Evolutionary conservation across 306 rosid species (phyloP), one percentile per base, ranked within the genome.

Genomic region (Prunus dulcis): DNA sequence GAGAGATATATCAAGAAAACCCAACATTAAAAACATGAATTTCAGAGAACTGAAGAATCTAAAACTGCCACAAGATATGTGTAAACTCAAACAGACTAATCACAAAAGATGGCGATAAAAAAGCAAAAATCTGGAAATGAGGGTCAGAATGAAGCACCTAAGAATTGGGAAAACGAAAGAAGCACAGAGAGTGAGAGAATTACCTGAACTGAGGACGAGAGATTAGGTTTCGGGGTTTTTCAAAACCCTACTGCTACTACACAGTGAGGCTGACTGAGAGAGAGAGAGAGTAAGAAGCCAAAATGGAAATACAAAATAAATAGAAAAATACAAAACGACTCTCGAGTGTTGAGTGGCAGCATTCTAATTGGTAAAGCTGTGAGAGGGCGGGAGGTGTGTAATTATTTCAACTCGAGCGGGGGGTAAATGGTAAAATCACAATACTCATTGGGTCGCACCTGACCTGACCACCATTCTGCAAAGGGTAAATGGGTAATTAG

Each of bases 321-420:
- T 2, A 12, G 8, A 4, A 58, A 4, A 23, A 20, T 2, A 14
- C 19, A 62, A 62, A 14, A 14, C 6, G 4, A 61, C 41, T 27
- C 4, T 28, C n/a, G 4, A 56, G 12, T 6, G 41, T 27, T 62
- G 67, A 14, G 67, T 28, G 41, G 67, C n/a, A 15, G 11, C 43
- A 6, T 6, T 62, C 20, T 28, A n/a, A 78, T 78, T 78, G 71
- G 75, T 47, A 51, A 18, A 17, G n/a, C n/a, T 4, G 0, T 32
- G 25, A 1, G 70, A 5, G 70, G 77, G 77, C 82, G 77, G 77
- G 77, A 71, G 77, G 28, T 38, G 23, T 2, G 46, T 69, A 62
- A 46, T 77, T 69, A 30, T 61, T 69, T 77, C n/a, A 49, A 69
- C 60, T 61, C 27, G n/a, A 9, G 1, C 2, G 4, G 66, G 65